Conservation (phyloP, 2,329 filamentous ascomycete species). For the Aureobasidium zeae region DNA sequence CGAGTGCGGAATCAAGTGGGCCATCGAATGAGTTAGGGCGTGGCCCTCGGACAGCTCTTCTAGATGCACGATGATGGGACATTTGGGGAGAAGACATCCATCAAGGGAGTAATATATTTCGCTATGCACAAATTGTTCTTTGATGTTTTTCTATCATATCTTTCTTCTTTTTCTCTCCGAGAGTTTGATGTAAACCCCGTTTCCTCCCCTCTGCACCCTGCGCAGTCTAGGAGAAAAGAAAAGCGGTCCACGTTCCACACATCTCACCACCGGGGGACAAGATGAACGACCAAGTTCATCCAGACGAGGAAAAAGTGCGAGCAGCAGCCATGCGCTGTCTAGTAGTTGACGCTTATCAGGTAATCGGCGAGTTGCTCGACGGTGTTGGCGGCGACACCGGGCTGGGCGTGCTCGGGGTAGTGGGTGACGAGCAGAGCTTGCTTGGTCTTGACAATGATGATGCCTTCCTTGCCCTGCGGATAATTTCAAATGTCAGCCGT, state of each 20-base stretch:
- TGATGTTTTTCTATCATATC: too few species aligned
- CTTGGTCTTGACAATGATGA: slow-evolving; percentile 76
- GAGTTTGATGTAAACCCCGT: too few species aligned
- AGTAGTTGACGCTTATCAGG: slow-evolving; percentile 71
- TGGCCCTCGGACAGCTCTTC: too few species aligned
- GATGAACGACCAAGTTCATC: background rate
- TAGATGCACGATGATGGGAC: too few species aligned
- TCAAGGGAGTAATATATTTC: too few species aligned
- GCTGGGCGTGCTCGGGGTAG: slow-evolving; percentile 65
- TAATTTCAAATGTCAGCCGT: slow-evolving; percentile 2
- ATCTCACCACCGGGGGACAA: slow-evolving; percentile 10
- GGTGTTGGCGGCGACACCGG: slow-evolving; percentile 65
- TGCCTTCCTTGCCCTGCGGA: slow-evolving; percentile 63
- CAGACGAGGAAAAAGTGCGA: background rate
- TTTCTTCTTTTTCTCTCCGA: too few species aligned
- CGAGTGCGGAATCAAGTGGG: too few species aligned
- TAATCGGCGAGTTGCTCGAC: slow-evolving; percentile 83
- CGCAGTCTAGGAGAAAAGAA: slow-evolving; percentile 10
- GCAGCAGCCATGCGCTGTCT: slow-evolving; percentile 32
- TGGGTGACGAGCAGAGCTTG: slow-evolving; percentile 84
- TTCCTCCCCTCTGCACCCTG: slow-evolving; percentile 14
- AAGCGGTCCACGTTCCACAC: slow-evolving; percentile 3
- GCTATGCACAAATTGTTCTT: too few species aligned
- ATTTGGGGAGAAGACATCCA: too few species aligned
- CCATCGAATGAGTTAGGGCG: too few species aligned